Evolutionary conservation across 345 rosid genomes (phyloP).

Genomic region (Luvunga scandens): DNA sequence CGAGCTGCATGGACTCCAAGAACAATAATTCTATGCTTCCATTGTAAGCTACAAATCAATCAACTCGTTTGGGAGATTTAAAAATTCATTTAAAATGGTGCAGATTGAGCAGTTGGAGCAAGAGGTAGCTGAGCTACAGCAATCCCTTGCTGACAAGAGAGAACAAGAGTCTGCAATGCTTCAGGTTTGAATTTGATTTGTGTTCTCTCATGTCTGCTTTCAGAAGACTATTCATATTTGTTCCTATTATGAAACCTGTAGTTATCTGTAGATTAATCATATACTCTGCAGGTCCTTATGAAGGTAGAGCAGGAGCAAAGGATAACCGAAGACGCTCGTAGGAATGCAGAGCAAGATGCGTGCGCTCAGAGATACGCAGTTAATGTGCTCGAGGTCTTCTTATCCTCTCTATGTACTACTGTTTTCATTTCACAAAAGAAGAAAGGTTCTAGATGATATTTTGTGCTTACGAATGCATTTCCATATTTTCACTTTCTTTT

Average conservation of each 20-base stretch:
- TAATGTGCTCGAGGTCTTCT: constrained; percentile 62
- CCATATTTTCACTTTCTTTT: background rate
- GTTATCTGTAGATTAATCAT: constrained; percentile 5
- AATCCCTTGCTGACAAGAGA: constrained; percentile 68
- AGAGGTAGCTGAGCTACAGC: constrained; percentile 53
- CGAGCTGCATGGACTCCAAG: background rate
- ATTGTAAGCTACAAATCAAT: constrained; percentile 18
- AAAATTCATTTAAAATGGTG: constrained; percentile 11
- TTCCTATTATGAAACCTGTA: constrained; percentile 3
- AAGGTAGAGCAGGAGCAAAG: constrained; percentile 86
- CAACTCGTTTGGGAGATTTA: constrained; percentile 15
- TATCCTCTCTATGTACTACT: constrained; percentile 2
- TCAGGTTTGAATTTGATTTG: constrained; percentile 40
- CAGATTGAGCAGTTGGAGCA: constrained; percentile 80
- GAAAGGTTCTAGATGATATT: background rate
- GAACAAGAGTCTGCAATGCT: constrained; percentile 90
- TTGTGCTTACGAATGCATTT: background rate
- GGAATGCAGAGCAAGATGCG: constrained; percentile 75
- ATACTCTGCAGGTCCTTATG: constrained; percentile 59
- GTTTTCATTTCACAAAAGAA: background rate
- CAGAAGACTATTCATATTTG: constrained; percentile 1
- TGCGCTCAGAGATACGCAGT: constrained; percentile 64
- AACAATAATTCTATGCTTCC: background rate
- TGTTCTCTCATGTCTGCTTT: background rate
- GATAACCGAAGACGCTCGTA: constrained; percentile 87